Evolutionary conservation across 441 rosid genomes (phyloP).

Genomic region (Flueggea neowawraea): DNA sequence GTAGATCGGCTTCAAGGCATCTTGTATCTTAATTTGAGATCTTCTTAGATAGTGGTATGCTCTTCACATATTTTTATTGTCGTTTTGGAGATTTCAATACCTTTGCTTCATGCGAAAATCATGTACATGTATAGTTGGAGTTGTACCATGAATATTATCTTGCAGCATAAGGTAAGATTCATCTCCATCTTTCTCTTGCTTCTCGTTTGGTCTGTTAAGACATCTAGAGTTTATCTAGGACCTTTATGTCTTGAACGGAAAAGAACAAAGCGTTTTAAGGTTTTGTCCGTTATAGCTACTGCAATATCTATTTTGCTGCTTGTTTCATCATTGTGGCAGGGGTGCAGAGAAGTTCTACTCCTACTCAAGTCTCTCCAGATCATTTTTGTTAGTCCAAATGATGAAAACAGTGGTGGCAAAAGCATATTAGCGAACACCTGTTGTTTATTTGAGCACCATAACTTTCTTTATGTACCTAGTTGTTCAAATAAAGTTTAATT

Average conservation of each 20-base stretch:
- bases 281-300: background rate
- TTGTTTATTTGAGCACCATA: too few relatives aligned
- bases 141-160: conserved; percentile 35
- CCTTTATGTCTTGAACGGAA: too few relatives aligned
- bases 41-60: conserved; percentile 24
- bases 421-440: too few relatives aligned
- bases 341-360: background rate
- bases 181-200: conserved; percentile 12
- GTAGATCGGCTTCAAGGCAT: conserved; percentile 33
- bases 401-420: too few relatives aligned
- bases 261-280: background rate
- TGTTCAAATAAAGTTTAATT: too few relatives aligned
- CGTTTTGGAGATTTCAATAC: conserved; percentile 26
- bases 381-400: too few relatives aligned
- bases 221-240: too few relatives aligned
- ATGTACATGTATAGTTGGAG: conserved; percentile 50
- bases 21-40: conserved; percentile 37
- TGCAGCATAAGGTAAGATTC: conserved; percentile 20
- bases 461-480: too few relatives aligned
- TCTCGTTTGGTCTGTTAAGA: conserved; percentile 10
- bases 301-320: conserved; percentile 10
- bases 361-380: too few relatives aligned
- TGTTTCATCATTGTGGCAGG: conserved; percentile 31
- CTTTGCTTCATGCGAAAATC: conserved; percentile 27
- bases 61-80: conserved; percentile 12